Evolutionary conservation across 768 basidiomycete genomes (phyloP), one percentile per base, ranked within the genome.

Genomic region (Rhodotorula kratochvilovae): DNA sequence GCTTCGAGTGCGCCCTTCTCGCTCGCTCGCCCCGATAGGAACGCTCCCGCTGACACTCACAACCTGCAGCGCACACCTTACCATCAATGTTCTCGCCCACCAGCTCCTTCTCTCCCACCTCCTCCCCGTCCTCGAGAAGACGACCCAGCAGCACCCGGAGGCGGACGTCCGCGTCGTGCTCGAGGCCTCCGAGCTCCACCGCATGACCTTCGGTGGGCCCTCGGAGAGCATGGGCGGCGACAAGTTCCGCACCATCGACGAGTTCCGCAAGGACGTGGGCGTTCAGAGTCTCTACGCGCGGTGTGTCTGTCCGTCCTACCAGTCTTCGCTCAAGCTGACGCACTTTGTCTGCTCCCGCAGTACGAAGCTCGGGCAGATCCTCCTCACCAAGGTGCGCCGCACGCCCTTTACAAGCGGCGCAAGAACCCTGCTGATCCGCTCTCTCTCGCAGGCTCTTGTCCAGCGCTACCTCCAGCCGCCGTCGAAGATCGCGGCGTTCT

Each of bases 101-200:
- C 53, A 61, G 51, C 23, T 70, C 27, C 35, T 74, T 36, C 53
- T 74, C 29, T 74, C 72, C 7, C 55, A 70, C 62, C 68, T 74
- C 50, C 66, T 70, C 23, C 72, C 72, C 31, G 27, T 70, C 36
- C 68, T 74, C 54, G 62, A 67, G 39, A 67, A 67, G 54, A 74
- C 72, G 16, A 61, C 68, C 10, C 25, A 54, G 33, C 51, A 11
- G 36, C 58, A 67, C 12, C 62, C 66, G 10, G 33, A 12, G 33
- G n/a, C 68, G 25, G 72, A 74, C 53, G 68, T 74, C 12, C 68
- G 72, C 29, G 67, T 74, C 68, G 58, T 74, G 27, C 50, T 42
- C 23, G 57, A 66, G 67, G 39, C 62, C 12, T 29, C 27, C n/a
- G 72, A 73, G 54, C 57, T 73, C 5, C 72, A 73, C 53, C 61